phyloP scores from a whole-genome alignment of 106 monocot genomes.

The Amphibolis antarctica region DNA sequence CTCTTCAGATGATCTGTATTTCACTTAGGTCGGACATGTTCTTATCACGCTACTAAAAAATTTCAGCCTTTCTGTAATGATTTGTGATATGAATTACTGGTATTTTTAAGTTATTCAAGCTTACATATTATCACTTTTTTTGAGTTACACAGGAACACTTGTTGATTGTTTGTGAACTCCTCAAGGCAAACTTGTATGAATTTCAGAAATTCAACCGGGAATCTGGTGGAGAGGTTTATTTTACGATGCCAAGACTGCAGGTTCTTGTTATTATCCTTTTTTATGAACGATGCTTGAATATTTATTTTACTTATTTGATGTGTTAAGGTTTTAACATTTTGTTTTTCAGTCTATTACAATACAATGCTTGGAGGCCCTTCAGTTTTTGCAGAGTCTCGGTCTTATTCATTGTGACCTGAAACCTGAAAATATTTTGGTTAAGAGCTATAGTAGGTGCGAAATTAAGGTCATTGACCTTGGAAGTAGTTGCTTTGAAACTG shows the following conservation, averaged over 20 bases:
- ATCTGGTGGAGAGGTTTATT: slow-evolving; percentile 99
- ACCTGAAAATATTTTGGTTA: slow-evolving; percentile 97
- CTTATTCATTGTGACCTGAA: slow-evolving; percentile 99
- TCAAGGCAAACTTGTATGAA: slow-evolving; percentile 98
- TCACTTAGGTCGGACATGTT: too few relatives aligned
- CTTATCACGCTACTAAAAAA: too few relatives aligned
- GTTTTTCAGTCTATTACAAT: slow-evolving; percentile 83
- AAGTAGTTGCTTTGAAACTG: slow-evolving; percentile 98
- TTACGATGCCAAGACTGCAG: slow-evolving; percentile 99
- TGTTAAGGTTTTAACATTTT: not conserved
- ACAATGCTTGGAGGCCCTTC: slow-evolving; percentile 92
- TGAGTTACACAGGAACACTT: slow-evolving; percentile 68
- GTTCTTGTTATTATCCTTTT: slow-evolving; percentile 20
- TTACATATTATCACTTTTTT: not conserved
- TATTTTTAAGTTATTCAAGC: not conserved
- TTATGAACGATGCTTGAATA: not conserved
- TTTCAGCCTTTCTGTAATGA: too few relatives aligned
- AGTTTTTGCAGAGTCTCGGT: slow-evolving; percentile 88
- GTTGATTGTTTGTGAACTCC: slow-evolving; percentile 96
- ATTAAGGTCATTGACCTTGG: slow-evolving; percentile 98
- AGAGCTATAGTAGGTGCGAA: slow-evolving; percentile 98
- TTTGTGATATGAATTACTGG: not conserved
- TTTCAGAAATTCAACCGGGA: slow-evolving; percentile 99
- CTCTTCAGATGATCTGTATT: too few relatives aligned
- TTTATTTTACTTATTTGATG: not conserved